Evolutionary conservation across 129 eudicot genomes (phyloP).

Genomic region (Flaveria bidentis): DNA sequence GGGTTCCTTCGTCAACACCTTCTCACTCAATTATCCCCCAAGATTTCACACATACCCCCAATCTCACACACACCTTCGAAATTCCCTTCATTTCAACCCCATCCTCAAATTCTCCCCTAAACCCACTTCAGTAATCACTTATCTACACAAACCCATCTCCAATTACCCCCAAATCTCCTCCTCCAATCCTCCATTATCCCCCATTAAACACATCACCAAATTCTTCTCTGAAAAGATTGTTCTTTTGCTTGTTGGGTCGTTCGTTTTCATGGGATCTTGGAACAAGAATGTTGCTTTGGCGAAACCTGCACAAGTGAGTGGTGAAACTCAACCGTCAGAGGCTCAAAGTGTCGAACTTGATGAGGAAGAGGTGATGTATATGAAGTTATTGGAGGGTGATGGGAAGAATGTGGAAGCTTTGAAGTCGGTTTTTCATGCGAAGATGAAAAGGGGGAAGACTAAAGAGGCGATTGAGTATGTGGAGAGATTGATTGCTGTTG

Average conservation of each 20-base stretch:
- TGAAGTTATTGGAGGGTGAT: constrained; percentile 52
- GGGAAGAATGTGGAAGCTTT: constrained; percentile 61
- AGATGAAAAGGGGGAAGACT: constrained; percentile 78
- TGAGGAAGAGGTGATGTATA: constrained; percentile 66
- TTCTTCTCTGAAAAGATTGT: constrained; percentile 47
- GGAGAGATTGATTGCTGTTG: constrained; percentile 59
- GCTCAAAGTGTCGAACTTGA: constrained; percentile 34
- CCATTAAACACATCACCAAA: constrained; percentile 41
- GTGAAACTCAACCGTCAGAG: constrained; percentile 36
- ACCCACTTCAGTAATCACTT: constrained; percentile 13
- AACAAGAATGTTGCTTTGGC: constrained; percentile 54
- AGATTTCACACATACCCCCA: constrained; percentile 20
- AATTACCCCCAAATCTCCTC: constrained; percentile 21
- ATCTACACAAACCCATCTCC: constrained; percentile 40
- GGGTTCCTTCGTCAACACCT: constrained; percentile 35
- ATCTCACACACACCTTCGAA: constrained; percentile 23
- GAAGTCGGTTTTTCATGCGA: constrained; percentile 62
- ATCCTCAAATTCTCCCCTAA: constrained; percentile 22
- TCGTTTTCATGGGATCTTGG: constrained; percentile 56
- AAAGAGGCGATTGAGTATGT: constrained; percentile 74
- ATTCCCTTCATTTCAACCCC: constrained; percentile 17
- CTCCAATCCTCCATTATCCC: constrained; percentile 14
- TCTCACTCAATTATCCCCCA: constrained; percentile 32
- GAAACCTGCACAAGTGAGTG: constrained; percentile 33
- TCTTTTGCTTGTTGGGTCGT: constrained; percentile 65